Evolutionary conservation across 2,329 filamentous ascomycete species (phyloP).

Genomic region (Aureobasidium leucospermi): DNA sequence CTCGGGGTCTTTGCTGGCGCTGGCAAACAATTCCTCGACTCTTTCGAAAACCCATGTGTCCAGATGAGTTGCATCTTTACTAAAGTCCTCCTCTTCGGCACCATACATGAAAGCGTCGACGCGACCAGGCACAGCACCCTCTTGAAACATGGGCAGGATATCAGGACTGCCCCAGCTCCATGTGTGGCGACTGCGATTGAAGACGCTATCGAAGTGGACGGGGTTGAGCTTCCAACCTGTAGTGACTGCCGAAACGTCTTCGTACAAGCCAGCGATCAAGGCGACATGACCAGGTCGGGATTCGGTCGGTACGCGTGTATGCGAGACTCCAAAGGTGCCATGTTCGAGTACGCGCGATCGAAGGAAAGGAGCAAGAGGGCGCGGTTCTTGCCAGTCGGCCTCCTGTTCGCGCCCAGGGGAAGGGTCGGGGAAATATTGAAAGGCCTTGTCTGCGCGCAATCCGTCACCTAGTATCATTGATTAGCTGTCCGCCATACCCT

Average conservation of each 20-base stretch:
- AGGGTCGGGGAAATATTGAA: conserved; percentile 86
- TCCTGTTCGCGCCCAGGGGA: conserved; percentile 53
- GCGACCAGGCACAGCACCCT: conserved; percentile 78
- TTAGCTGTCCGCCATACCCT: neutral
- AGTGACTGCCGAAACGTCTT: conserved; percentile 94
- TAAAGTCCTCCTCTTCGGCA: conserved; percentile 84
- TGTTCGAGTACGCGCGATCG: conserved; percentile 81
- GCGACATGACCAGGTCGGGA: conserved; percentile 95
- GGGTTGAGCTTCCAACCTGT: conserved; percentile 99
- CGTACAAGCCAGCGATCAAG: conserved; percentile 90
- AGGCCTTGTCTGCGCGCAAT: conserved; percentile 93
- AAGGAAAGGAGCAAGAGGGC: conserved; percentile 82
- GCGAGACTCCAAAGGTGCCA: conserved; percentile 94
- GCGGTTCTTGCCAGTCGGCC: conserved; percentile 60
- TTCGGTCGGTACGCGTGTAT: conserved; percentile 93
- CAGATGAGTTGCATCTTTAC: conserved; percentile 67
- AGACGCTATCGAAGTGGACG: conserved; percentile 97
- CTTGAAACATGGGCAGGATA: conserved; percentile 93
- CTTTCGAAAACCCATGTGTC: conserved; percentile 95
- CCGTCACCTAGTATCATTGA: conserved; percentile 58
- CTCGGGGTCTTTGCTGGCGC: conserved; percentile 69
- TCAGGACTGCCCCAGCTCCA: conserved; percentile 99
- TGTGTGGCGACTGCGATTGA: conserved; percentile 92
- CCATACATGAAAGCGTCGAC: conserved; percentile 84
- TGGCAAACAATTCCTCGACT: conserved; percentile 77